Conservation (phyloP, 2,329 filamentous ascomycete species). For the Acarospora socialis region DNA sequence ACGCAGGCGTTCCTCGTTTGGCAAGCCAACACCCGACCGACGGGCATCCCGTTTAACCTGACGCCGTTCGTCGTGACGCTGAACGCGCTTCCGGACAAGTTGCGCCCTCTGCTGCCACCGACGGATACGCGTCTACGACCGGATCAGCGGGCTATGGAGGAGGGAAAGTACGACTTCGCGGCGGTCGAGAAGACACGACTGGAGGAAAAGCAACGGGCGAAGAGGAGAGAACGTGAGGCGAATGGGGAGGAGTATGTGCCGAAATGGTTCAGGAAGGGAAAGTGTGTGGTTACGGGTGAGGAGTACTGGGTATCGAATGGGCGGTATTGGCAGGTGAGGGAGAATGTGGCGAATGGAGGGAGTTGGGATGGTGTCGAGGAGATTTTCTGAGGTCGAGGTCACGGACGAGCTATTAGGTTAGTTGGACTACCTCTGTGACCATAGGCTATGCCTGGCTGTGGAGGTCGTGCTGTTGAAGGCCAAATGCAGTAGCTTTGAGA, state of each 20-base stretch:
- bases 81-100: slow-evolving; percentile 78
- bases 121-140: slow-evolving; percentile 88
- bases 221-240: slow-evolving; percentile 57
- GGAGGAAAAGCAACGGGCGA: slow-evolving; percentile 77
- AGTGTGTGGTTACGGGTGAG: slow-evolving; percentile 69
- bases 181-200: slow-evolving; percentile 88
- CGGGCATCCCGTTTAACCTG: slow-evolving; percentile 87
- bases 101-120: slow-evolving; percentile 64
- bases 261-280: slow-evolving; percentile 67
- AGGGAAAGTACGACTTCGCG: slow-evolving; percentile 89
- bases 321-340: slow-evolving; percentile 70
- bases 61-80: slow-evolving; percentile 92
- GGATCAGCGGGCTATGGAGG: slow-evolving; percentile 96
- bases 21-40: slow-evolving; percentile 70
- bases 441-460: too few relatives aligned
- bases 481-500: too few relatives aligned
- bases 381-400: too few relatives aligned
- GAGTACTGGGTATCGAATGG: slow-evolving; percentile 81
- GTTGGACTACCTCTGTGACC: too few relatives aligned
- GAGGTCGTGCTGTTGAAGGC: too few relatives aligned
- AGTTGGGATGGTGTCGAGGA: slow-evolving; percentile 62
- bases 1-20: slow-evolving; percentile 79
- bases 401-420: too few relatives aligned
- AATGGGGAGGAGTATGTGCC: slow-evolving; percentile 69
- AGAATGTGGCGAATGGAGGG: slow-evolving; percentile 48